These are phyloP conservation scores for Neurospora discreta DNA, from an alignment of 495 filamentous ascomycete species.

Conservation along the genomic window DNA sequence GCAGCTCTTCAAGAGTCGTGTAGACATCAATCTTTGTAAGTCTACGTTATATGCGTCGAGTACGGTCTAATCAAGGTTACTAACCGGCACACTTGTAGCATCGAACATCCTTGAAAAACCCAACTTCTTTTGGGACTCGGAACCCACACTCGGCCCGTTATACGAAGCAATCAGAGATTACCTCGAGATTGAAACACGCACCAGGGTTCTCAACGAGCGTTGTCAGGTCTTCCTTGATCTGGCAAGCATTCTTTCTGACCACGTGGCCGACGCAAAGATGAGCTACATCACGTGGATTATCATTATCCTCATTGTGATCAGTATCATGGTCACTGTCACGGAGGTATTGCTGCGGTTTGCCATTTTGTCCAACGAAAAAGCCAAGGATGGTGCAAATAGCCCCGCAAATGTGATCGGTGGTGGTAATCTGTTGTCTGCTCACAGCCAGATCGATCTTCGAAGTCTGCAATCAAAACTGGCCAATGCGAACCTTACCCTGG, in stretches of 20 bases:
- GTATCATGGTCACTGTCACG: slow-evolving; percentile 78
- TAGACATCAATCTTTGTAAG: slow-evolving; percentile 97
- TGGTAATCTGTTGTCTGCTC: slow-evolving; percentile 1
- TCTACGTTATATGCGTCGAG: slow-evolving; percentile 2
- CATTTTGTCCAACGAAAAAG: slow-evolving; percentile 47
- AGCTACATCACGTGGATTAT: slow-evolving; percentile 95
- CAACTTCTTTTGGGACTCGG: slow-evolving; percentile 98
- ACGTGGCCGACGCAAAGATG: slow-evolving; percentile 87
- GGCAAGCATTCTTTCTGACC: slow-evolving; percentile 87
- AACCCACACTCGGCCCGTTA: slow-evolving; percentile 87
- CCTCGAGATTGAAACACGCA: slow-evolving; percentile 89
- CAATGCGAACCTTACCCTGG: slow-evolving; percentile 28
- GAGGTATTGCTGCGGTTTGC: slow-evolving; percentile 84
- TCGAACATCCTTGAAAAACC: slow-evolving; percentile 96
- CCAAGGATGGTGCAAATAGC: slow-evolving; percentile 8
- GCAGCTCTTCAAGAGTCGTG: slow-evolving; percentile 79
- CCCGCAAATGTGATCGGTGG: slow-evolving; percentile 1
- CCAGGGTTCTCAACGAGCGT: slow-evolving; percentile 91
- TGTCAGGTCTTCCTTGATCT: slow-evolving; percentile 95
- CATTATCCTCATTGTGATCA: slow-evolving; percentile 83
- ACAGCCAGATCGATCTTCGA: slow-evolving; percentile 9
- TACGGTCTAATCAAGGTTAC: background rate
- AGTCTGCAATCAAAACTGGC: slow-evolving; percentile 7
- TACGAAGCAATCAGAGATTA: slow-evolving; percentile 95
- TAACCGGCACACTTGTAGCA: slow-evolving; percentile 35